phyloP scores from a whole-genome alignment of 2,329 filamentous ascomycete genomes.

The Talaromyces sp. region DNA sequence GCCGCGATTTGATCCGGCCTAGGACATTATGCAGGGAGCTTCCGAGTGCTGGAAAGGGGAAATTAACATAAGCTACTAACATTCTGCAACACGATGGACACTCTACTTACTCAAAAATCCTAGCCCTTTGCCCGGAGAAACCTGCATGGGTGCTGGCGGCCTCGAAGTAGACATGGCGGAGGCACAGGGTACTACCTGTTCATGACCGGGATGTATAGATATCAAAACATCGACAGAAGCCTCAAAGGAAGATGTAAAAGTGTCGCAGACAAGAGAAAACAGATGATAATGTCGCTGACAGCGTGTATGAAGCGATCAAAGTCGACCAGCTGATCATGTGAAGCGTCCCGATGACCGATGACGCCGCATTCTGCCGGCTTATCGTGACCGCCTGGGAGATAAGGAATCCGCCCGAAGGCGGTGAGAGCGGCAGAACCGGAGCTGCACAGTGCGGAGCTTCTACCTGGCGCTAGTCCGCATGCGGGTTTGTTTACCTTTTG shows the following conservation, averaged over 20 bases:
- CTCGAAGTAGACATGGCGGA: conserved; percentile 31
- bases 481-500: conserved; percentile 29
- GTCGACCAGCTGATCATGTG: conserved; percentile 19
- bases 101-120: conserved; percentile 53
- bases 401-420: not conserved
- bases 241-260: not conserved
- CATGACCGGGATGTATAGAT: conserved; percentile 1
- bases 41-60: conserved; percentile 62
- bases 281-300: not conserved
- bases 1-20: conserved; percentile 81
- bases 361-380: conserved; percentile 14
- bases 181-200: conserved; percentile 9
- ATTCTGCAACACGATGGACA: conserved; percentile 7
- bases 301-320: not conserved
- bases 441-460: conserved; percentile 4
- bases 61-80: conserved; percentile 8
- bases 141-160: conserved; percentile 47
- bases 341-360: conserved; percentile 13
- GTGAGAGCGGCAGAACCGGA: conserved; percentile 7
- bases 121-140: conserved; percentile 61
- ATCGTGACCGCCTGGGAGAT: conserved; percentile 10
- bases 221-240: not conserved
- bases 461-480: conserved; percentile 13
- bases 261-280: not conserved
- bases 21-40: conserved; percentile 87